These are phyloP conservation scores for Penicillium goetzii DNA, from an alignment of 495 filamentous ascomycete genomes.

Conservation along the genomic window DNA sequence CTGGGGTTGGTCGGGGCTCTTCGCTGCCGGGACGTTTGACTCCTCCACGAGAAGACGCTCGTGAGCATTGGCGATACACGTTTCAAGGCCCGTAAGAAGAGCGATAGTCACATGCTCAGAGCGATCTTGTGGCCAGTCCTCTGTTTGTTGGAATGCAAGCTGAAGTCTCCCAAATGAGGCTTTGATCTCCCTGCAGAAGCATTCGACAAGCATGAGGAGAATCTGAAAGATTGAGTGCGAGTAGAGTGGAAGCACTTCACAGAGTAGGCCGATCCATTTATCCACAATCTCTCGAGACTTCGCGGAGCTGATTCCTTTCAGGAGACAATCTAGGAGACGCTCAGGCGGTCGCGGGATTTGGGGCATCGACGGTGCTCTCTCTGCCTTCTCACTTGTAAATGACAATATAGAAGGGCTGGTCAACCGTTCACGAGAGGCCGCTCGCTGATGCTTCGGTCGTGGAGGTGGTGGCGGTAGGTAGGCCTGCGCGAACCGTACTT, in stretches of 20 bases:
- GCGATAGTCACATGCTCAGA: conserved; percentile 62
- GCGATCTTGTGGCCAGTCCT: conserved; percentile 48
- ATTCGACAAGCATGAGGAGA: conserved; percentile 86
- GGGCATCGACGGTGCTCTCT: conserved; percentile 38
- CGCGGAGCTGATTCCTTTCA: conserved; percentile 75
- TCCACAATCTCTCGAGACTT: conserved; percentile 79
- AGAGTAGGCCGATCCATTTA: conserved; percentile 87
- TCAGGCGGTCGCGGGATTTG: conserved; percentile 63
- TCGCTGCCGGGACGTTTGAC: conserved; percentile 63
- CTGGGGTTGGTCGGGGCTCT: conserved; percentile 82
- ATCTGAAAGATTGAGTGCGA: conserved; percentile 84
- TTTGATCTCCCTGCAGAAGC: conserved; percentile 76
- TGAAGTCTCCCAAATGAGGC: conserved; percentile 68
- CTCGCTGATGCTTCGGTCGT: conserved; percentile 47
- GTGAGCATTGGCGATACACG: conserved; percentile 84
- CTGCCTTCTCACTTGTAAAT: conserved; percentile 51
- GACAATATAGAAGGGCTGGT: conserved; percentile 54
- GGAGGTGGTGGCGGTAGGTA: conserved; percentile 42
- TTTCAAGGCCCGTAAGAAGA: conserved; percentile 85
- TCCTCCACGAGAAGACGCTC: conserved; percentile 80
- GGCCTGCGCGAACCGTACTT: conserved; percentile 60
- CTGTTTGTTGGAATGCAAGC: conserved; percentile 46
- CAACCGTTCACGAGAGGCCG: conserved; percentile 48
- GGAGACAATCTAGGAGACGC: conserved; percentile 78
- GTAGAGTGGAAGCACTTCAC: conserved; percentile 81